These are phyloP conservation scores for Baorangia bicolor DNA, from an alignment of 768 basidiomycete species.

Conservation along the genomic window DNA sequence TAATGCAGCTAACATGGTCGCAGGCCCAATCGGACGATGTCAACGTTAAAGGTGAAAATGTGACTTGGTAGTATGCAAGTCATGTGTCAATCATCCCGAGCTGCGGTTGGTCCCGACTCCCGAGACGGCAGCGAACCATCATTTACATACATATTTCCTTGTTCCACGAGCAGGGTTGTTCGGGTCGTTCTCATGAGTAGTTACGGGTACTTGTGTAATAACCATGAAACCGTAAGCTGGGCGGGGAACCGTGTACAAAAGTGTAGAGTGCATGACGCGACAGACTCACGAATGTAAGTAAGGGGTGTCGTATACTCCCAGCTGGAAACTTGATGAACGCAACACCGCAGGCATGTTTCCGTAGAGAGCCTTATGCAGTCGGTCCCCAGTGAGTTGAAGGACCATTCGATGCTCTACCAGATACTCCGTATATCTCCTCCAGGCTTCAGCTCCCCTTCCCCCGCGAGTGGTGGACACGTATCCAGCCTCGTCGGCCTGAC, in stretches of 20 bases:
- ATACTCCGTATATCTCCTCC: conserved; percentile 62
- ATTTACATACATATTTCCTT: conserved; percentile 13
- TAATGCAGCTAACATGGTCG: not conserved
- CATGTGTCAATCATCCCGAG: not conserved
- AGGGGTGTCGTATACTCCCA: conserved; percentile 1
- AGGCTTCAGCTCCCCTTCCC: conserved; percentile 50
- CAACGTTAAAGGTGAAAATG: not conserved
- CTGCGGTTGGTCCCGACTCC: not conserved
- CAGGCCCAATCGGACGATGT: not conserved
- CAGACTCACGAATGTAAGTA: conserved; percentile 12
- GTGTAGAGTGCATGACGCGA: not conserved
- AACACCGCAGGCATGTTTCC: conserved; percentile 17
- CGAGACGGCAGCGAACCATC: not conserved
- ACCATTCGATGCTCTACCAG: conserved; percentile 53
- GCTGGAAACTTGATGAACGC: conserved; percentile 4
- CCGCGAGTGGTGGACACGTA: conserved; percentile 18
- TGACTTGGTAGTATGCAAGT: not conserved
- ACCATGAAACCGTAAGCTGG: not conserved
- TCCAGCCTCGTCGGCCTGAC: conserved; percentile 11
- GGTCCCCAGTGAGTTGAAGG: conserved; percentile 43
- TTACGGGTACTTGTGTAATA: not conserved
- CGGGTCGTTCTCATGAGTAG: not conserved
- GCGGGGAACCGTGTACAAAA: not conserved
- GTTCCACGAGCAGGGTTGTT: conserved; percentile 20
- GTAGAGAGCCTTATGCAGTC: conserved; percentile 38